Evolutionary conservation across 192 early-diverging fungal genomes (phyloP).

Genomic region (Coemansia sp.): DNA sequence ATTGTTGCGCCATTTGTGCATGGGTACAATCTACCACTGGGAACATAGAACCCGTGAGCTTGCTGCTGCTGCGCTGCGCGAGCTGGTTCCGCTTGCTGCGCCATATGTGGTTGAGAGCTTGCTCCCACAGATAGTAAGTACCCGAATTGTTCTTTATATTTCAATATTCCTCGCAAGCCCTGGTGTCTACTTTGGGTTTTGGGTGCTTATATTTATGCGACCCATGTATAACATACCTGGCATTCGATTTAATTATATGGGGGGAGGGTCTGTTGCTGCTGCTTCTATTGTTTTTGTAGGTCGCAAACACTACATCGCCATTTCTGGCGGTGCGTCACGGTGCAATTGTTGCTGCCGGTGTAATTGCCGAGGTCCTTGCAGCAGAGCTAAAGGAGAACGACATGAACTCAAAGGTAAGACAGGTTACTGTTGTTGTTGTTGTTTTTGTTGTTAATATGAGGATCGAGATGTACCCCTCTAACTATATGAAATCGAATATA

Average conservation of each 20-base stretch:
- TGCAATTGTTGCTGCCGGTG: constrained; percentile 35
- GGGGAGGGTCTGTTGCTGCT: no score
- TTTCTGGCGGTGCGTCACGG: constrained; percentile 54
- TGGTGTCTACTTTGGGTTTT: no score
- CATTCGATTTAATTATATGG: no score
- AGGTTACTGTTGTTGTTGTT: no score
- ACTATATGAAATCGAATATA: no score
- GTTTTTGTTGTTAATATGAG: no score
- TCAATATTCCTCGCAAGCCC: no score
- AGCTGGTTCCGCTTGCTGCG: constrained; percentile 61
- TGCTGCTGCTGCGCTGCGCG: constrained; percentile 68
- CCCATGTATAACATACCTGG: no score
- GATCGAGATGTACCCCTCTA: no score
- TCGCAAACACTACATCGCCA: constrained; percentile 30
- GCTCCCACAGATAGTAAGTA: constrained; percentile 60
- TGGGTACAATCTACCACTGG: constrained; percentile 77
- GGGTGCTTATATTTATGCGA: no score
- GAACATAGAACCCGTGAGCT: constrained; percentile 76
- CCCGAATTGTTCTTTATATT: no score
- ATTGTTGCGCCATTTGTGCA: constrained; percentile 69
- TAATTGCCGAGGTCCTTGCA: constrained; percentile 35
- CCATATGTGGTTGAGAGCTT: constrained; percentile 54
- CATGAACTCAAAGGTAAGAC: constrained; percentile 18
- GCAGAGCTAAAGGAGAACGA: constrained; percentile 10
- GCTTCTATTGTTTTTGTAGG: constrained; percentile 11